These are phyloP conservation scores for Yamadazyma atmosphaerica DNA, from an alignment of 1,139 yeast species.

Conservation along the genomic window DNA sequence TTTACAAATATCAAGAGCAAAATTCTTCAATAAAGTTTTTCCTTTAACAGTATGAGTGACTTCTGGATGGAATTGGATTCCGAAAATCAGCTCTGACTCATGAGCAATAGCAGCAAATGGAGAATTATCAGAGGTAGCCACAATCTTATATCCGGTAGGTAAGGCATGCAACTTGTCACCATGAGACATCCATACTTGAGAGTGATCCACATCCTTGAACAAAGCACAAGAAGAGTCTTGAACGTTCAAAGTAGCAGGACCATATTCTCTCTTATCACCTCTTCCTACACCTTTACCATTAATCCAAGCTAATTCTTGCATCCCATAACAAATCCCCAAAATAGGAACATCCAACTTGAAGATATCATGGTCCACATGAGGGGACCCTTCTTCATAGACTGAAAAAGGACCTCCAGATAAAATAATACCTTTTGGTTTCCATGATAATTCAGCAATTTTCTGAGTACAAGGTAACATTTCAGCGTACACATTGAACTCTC, in stretches of 20 bases:
- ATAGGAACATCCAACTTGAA: conserved; percentile 92
- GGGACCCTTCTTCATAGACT: conserved; percentile 91
- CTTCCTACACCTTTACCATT: conserved; percentile 94
- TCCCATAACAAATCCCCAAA: conserved; percentile 97
- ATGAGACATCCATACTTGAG: conserved; percentile 99
- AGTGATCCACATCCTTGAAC: conserved; percentile 86
- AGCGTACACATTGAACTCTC: conserved; percentile 97
- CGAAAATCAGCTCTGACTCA: conserved; percentile 72
- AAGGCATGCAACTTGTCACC: conserved; percentile 92
- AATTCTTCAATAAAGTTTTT: conserved; percentile 80
- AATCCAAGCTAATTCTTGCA: conserved; percentile 99
- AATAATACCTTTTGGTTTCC: conserved; percentile 97
- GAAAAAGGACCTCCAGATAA: conserved; percentile 98
- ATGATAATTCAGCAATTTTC: conserved; percentile 83
- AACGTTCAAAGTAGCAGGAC: conserved; percentile 88
- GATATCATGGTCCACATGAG: conserved; percentile 94
- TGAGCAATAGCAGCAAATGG: conserved; percentile 94
- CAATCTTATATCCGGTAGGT: conserved; percentile 86
- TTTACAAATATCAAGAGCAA: conserved; percentile 87
- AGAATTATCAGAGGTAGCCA: conserved; percentile 91
- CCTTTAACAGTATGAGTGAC: conserved; percentile 96
- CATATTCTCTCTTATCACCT: conserved; percentile 98
- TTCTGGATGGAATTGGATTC: conserved; percentile 99
- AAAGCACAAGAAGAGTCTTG: conserved; percentile 67
- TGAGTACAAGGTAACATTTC: conserved; percentile 99